Evolutionary conservation across 805 yeast genomes (phyloP).

Genomic region (Candida tallmaniae): DNA sequence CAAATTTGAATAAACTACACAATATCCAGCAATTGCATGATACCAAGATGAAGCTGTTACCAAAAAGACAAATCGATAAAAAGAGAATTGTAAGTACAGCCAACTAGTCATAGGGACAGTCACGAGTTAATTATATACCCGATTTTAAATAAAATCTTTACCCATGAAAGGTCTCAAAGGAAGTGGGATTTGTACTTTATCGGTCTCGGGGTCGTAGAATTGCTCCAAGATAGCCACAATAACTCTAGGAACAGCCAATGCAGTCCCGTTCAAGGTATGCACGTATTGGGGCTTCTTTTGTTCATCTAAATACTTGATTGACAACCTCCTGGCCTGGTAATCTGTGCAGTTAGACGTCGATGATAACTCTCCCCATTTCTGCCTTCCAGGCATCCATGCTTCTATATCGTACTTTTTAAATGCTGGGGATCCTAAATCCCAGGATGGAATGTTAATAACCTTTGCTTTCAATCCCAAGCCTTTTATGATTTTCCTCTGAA

Average conservation of each 20-base stretch:
- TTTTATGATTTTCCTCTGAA: conserved; percentile 61
- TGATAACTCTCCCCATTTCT: conserved; percentile 86
- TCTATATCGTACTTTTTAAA: conserved; percentile 88
- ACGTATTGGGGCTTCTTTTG: conserved; percentile 44
- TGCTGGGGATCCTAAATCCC: conserved; percentile 93
- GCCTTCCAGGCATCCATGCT: conserved; percentile 98
- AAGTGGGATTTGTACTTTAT: conserved; percentile 59
- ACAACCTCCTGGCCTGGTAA: conserved; percentile 80
- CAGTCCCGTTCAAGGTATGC: conserved; percentile 92
- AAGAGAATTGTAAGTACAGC: conserved; percentile 26
- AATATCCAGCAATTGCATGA: conserved; percentile 11
- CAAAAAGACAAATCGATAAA: conserved; percentile 4
- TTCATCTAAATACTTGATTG: conserved; percentile 49
- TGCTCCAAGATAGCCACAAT: conserved; percentile 89
- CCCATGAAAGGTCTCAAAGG: conserved; percentile 73
- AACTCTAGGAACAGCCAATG: conserved; percentile 90
- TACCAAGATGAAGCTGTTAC: conserved; percentile 5
- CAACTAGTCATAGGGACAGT: conserved; percentile 1
- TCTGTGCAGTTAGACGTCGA: conserved; percentile 91
- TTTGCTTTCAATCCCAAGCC: conserved; percentile 77
- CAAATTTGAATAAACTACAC: conserved; percentile 1
- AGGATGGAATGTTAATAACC: conserved; percentile 81
- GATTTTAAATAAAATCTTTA: conserved; percentile 23
- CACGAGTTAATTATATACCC: no score
- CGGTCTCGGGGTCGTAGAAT: conserved; percentile 56